These are phyloP conservation scores for Amborella trichopoda DNA, from an alignment of 164 flowering plant genomes.

Conservation along the genomic window DNA sequence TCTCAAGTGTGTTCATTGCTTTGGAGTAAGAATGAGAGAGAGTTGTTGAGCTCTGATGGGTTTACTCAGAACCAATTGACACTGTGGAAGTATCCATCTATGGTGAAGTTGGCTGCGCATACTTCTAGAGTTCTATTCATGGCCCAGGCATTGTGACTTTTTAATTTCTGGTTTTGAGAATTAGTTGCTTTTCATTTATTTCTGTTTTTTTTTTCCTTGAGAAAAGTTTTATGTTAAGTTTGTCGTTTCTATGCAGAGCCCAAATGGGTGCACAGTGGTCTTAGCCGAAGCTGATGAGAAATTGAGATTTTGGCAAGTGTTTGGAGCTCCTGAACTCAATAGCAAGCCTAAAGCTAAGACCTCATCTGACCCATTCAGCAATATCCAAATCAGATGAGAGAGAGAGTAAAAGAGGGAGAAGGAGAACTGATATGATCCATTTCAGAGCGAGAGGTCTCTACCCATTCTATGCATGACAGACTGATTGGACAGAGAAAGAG, in stretches of 20 bases:
- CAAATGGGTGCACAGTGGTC: slow-evolving; percentile 41
- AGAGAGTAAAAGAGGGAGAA: too few relatives aligned
- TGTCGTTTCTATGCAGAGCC: slow-evolving; percentile 3
- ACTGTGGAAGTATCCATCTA: slow-evolving; percentile 61
- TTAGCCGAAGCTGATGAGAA: slow-evolving; percentile 23
- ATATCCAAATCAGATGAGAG: background rate
- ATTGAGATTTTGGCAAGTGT: slow-evolving; percentile 43
- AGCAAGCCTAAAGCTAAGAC: background rate
- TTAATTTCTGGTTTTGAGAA: too few relatives aligned
- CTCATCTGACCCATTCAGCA: background rate
- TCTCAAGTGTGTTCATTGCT: slow-evolving; percentile 55
- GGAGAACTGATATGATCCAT: too few relatives aligned
- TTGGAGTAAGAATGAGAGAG: slow-evolving; percentile 52
- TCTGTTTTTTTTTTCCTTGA: too few relatives aligned
- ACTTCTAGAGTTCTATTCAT: slow-evolving; percentile 58
- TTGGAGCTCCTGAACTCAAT: slow-evolving; percentile 25
- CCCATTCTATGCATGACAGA: too few relatives aligned
- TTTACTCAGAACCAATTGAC: slow-evolving; percentile 52
- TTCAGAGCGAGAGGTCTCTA: too few relatives aligned
- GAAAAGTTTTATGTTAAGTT: background rate
- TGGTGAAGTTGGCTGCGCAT: slow-evolving; percentile 55
- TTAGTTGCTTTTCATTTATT: too few relatives aligned
- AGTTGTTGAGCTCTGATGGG: slow-evolving; percentile 54
- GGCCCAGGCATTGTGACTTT: slow-evolving; percentile 45
- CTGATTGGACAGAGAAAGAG: too few relatives aligned